Conservation (phyloP, 2,329 filamentous ascomycete species). For the Mariannaea sp. region DNA sequence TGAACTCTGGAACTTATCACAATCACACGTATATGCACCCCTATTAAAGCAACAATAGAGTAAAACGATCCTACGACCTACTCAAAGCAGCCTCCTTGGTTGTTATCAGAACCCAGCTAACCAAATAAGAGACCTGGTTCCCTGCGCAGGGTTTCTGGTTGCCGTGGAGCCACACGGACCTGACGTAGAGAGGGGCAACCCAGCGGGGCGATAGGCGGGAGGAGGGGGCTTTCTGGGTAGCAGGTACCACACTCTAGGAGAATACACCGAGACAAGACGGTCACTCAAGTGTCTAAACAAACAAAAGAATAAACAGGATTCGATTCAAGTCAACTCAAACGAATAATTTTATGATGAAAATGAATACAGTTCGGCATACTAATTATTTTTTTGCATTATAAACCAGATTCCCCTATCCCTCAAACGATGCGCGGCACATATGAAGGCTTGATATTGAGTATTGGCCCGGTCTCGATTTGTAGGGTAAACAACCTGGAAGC, state of each 20-base stretch:
- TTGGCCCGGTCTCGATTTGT: background rate
- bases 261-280: background rate
- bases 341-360: too few species aligned
- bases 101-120: background rate
- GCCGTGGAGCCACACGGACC: slow-evolving; percentile 12
- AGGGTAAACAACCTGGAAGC: background rate
- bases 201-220: slow-evolving; percentile 30
- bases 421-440: too few species aligned
- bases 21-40: too few species aligned
- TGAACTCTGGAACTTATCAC: background rate
- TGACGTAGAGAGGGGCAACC: slow-evolving; percentile 39
- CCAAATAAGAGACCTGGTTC: background rate
- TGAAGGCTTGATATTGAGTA: too few species aligned
- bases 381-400: too few species aligned
- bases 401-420: too few species aligned
- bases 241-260: background rate
- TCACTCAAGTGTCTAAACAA: too few species aligned
- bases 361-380: too few species aligned
- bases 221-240: slow-evolving; percentile 24
- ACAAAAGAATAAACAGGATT: too few species aligned
- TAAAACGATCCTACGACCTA: background rate
- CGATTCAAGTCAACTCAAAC: too few species aligned
- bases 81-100: background rate
- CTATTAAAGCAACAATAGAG: background rate
- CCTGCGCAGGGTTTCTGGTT: slow-evolving; percentile 17